phyloP scores from a whole-genome alignment of 441 rosid species.

The Gossypium armourianum region DNA sequence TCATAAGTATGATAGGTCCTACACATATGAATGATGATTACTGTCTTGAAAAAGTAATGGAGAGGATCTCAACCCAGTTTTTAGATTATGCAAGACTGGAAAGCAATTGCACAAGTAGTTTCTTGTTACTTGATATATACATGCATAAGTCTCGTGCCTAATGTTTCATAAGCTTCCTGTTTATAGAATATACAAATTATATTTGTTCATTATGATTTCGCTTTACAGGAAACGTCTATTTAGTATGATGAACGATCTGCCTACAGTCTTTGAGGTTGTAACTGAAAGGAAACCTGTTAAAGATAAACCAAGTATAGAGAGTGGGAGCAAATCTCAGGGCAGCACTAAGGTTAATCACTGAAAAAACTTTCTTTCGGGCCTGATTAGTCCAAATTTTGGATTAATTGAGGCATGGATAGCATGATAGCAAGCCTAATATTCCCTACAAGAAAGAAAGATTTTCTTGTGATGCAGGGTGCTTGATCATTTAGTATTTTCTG shows the following conservation, averaged over 20 bases:
- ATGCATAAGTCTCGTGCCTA: background rate
- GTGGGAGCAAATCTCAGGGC: conserved; percentile 60
- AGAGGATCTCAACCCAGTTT: background rate
- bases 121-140: background rate
- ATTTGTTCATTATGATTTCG: background rate
- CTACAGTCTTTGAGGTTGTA: conserved; percentile 72
- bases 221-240: conserved; percentile 57
- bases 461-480: background rate
- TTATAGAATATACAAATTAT: background rate
- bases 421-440: background rate
- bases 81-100: background rate
- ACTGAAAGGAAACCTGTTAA: conserved; percentile 63
- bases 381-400: background rate
- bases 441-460: background rate
- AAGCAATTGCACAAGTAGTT: background rate
- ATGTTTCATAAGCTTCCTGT: background rate
- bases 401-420: background rate
- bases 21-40: background rate
- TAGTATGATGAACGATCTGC: conserved; percentile 59
- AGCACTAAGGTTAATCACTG: conserved; percentile 51
- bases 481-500: background rate
- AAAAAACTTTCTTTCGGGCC: background rate
- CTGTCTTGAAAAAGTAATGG: background rate
- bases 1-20: background rate
- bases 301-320: conserved; percentile 74